Conservation (phyloP, 2,329 filamentous ascomycete species). For the Pestalotiopsis sp. region DNA sequence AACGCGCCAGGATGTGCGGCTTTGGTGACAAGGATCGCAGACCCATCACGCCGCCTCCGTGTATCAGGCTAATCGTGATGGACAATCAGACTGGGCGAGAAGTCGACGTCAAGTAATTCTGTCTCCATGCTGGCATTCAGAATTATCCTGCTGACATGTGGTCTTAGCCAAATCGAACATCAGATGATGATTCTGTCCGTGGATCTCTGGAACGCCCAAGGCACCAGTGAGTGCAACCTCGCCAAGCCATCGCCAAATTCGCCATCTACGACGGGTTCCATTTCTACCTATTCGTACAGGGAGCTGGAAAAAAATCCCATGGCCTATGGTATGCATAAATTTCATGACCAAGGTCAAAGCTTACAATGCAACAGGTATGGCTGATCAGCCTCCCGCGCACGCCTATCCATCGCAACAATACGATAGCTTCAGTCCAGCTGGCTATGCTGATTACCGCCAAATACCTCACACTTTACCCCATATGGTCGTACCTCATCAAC, state of each 20-base stretch:
- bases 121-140: no score
- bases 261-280: constrained; percentile 76
- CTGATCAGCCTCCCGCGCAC: background rate
- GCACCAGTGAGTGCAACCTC: constrained; percentile 65
- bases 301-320: constrained; percentile 25
- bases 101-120: constrained; percentile 75
- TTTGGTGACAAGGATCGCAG: constrained; percentile 99
- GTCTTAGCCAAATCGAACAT: constrained; percentile 27
- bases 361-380: background rate
- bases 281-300: constrained; percentile 72
- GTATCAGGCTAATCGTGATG: constrained; percentile 78
- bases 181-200: constrained; percentile 49
- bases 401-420: background rate
- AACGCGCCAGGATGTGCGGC: constrained; percentile 95
- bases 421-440: background rate
- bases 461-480: background rate
- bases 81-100: constrained; percentile 76
- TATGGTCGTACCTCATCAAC: constrained; percentile 23
- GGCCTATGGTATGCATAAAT: background rate
- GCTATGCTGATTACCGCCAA: background rate
- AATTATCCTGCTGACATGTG: constrained; percentile 12
- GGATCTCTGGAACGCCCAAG: constrained; percentile 67
- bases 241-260: constrained; percentile 63
- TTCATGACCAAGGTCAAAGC: background rate
- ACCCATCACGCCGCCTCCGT: constrained; percentile 93